Percentiles rank a stretch among this genome's conserved stretches.
Evolutionary conservation across 176 grass and related monocot species (phyloP).

Genomic region (Carex parvula): DNA sequence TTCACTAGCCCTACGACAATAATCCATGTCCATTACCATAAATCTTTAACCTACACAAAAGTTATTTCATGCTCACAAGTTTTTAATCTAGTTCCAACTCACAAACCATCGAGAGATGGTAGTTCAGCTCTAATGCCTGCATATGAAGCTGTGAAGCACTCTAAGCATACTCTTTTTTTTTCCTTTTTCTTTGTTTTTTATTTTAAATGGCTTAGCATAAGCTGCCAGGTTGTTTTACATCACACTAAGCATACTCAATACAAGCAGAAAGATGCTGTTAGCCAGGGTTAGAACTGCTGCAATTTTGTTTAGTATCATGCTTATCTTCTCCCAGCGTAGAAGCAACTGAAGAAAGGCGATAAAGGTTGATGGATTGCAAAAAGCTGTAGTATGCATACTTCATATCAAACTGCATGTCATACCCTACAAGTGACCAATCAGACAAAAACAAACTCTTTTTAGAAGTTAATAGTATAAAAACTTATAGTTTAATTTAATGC

Average conservation of each 20-base stretch:
- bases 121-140: neutral
- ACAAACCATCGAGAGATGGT: neutral
- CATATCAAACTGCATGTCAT: constrained; percentile 97
- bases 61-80: neutral
- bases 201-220: too few species aligned
- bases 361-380: constrained; percentile 40
- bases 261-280: neutral
- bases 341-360: neutral
- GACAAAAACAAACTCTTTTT: neutral
- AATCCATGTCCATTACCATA: neutral
- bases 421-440: constrained; percentile 40
- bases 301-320: neutral
- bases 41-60: neutral
- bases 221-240: too few species aligned
- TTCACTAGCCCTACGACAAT: neutral
- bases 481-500: neutral
- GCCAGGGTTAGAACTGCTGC: neutral
- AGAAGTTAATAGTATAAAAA: neutral
- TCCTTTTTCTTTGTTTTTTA: too few species aligned
- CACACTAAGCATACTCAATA: neutral
- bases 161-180: neutral
- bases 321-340: neutral
- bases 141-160: neutral
- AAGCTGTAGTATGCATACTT: constrained; percentile 96
- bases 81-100: neutral